phyloP scores from a whole-genome alignment of 108 stramenopile genomes.

The Epithemia pelagica region DNA sequence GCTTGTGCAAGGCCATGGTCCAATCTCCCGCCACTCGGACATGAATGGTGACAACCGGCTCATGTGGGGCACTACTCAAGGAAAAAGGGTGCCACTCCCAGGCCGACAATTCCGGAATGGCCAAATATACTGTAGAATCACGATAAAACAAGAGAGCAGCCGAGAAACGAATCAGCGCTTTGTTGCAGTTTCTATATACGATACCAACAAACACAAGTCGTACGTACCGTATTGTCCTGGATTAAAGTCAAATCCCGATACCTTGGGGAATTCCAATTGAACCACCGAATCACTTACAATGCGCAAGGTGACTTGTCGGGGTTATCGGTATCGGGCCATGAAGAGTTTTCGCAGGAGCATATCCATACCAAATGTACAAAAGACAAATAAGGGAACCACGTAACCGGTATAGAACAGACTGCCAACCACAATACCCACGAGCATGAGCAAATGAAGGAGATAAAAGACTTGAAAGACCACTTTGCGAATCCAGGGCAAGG shows the following conservation, averaged over 20 bases:
- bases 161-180: too few relatives aligned
- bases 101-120: slow-evolving; percentile 17
- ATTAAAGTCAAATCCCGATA: slow-evolving; percentile 30
- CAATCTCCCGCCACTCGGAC: slow-evolving; percentile 34
- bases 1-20: slow-evolving; percentile 24
- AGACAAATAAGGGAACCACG: slow-evolving; percentile 12
- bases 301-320: slow-evolving; percentile 12
- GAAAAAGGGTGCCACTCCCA: slow-evolving; percentile 39
- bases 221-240: slow-evolving; percentile 42
- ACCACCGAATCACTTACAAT: slow-evolving; percentile 26
- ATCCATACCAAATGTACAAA: slow-evolving; percentile 22
- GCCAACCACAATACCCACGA: slow-evolving; percentile 15
- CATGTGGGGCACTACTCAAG: slow-evolving; percentile 21
- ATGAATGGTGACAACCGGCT: slow-evolving; percentile 25
- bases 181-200: too few relatives aligned
- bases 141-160: neutral
- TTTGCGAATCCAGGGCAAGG: slow-evolving; percentile 18
- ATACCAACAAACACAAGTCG: neutral
- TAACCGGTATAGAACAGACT: slow-evolving; percentile 21
- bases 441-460: slow-evolving; percentile 24
- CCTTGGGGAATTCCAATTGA: slow-evolving; percentile 24
- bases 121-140: neutral
- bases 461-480: slow-evolving; percentile 31
- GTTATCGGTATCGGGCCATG: slow-evolving; percentile 32
- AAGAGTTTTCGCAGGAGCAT: slow-evolving; percentile 24